Evolutionary conservation across 495 filamentous ascomycete species (phyloP).

Genomic region (Cairneyella variabilis): DNA sequence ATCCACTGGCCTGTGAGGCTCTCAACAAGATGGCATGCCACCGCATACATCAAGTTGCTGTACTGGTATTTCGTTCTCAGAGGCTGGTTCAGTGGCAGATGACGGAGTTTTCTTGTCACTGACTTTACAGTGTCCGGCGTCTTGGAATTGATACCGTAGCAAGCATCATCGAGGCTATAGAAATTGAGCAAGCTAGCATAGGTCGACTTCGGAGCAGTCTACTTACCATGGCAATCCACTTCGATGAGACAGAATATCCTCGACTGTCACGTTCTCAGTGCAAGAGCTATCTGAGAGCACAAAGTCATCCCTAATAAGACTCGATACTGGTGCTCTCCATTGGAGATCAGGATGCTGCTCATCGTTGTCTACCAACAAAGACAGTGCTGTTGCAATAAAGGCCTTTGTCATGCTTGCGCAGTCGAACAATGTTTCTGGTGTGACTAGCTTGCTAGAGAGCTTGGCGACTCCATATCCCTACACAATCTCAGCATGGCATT

Average conservation of each 20-base stretch:
- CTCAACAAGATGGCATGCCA: conserved; percentile 38
- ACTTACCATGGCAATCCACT: conserved; percentile 43
- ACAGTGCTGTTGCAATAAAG: conserved; percentile 46
- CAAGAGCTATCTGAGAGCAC: conserved; percentile 40
- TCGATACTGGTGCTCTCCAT: conserved; percentile 44
- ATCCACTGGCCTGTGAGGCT: conserved; percentile 37
- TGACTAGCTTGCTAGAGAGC: conserved; percentile 36
- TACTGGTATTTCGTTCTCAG: conserved; percentile 42
- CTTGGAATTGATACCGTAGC: conserved; percentile 4
- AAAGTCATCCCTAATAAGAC: conserved; percentile 50
- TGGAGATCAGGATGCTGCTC: conserved; percentile 33
- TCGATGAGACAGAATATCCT: conserved; percentile 47
- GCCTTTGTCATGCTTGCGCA: conserved; percentile 51
- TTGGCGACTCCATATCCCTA: conserved; percentile 37
- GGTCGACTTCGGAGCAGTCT: neutral
- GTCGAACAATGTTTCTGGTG: conserved; percentile 40
- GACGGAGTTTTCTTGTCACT: conserved; percentile 34
- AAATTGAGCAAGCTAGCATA: neutral
- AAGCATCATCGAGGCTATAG: conserved; percentile 10
- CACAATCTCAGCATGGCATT: neutral
- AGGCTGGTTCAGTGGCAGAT: conserved; percentile 36
- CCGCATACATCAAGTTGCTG: conserved; percentile 49
- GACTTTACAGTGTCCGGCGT: conserved; percentile 28
- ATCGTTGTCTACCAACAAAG: conserved; percentile 43
- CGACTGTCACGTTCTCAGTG: conserved; percentile 44